Base-by-base conservation (phyloP, 805 yeast species). In the Wickerhamiella qilinensis region DNA sequence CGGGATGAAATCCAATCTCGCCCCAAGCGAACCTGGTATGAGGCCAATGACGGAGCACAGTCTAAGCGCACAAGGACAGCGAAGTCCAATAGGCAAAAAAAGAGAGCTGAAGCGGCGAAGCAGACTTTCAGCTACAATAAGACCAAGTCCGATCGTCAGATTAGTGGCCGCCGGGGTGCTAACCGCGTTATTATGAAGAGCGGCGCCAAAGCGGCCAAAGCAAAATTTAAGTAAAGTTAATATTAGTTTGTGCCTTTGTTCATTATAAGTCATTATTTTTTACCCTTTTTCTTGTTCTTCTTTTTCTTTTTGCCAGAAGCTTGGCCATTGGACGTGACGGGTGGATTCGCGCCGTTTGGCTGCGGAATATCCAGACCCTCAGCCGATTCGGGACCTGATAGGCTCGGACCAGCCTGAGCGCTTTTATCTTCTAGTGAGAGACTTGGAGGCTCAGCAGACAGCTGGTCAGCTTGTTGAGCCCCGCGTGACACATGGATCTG, bases 11-110 rank as follows among this genome's bases (percentile, higher is more conserved):
- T 91, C 53, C 69, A 73, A 46, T 64, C 94, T 1, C 72, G 96
- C 53, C 97, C 98, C 25, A 84, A 73, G 59, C 75, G 99, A 63
- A 91, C 98, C 0, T 91, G 99, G 99, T 88, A 91, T 58, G 88
- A 83, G 62, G 65, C 59, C 38, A 67, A 54, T 4, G 40, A 40
- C 8, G 65, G 50, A 56, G 61, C 33, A 51, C 62, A 49, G 49
- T 62, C 43, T 56, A 58, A 52, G 15, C 30, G 30, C 8, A 14
- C 30, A 5, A 15, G 40, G 27, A 34, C 55, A 52, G 54, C 48
- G 59, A 52, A 37, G 39, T 67, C 63, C 39, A 75, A 73, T 39
- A 71, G 73, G 52, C 69, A 68, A 49, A 77, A 75, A 55, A 82
- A 82, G 59, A 70, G 69, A 44, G 62, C 67, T 34, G 93, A 77